Percentiles rank a stretch among this genome's conserved stretches.
phyloP scores from a whole-genome alignment of 73 alveolate species.

The Stentor roeselii region DNA sequence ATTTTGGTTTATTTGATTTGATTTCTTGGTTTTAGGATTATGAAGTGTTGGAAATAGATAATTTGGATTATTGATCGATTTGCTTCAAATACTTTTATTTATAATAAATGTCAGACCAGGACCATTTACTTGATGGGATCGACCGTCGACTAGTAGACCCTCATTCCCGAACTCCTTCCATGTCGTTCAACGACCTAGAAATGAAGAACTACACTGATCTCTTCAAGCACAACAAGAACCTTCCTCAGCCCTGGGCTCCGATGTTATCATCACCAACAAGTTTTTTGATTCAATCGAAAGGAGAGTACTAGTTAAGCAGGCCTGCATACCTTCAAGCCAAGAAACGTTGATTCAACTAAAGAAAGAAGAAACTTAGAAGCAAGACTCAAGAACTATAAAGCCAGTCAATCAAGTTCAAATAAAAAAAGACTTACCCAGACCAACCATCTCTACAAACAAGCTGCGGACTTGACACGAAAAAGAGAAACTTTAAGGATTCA shows the following conservation, averaged over 20 bases:
- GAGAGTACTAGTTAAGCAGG: conserved; percentile 22
- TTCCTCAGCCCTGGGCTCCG: not conserved
- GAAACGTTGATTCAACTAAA: not conserved
- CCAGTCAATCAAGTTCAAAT: not conserved
- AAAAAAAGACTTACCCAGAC: not conserved
- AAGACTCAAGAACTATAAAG: not conserved
- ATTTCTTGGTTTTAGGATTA: too few relatives aligned
- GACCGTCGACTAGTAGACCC: conserved; percentile 7
- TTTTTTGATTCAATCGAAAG: not conserved
- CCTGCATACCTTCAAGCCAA: not conserved
- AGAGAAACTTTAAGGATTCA: conserved; percentile 1
- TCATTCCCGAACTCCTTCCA: conserved; percentile 12
- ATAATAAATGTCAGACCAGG: conserved; percentile 5
- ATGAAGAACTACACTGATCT: not conserved
- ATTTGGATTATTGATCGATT: too few relatives aligned
- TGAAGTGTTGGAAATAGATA: too few relatives aligned
- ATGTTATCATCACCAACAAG: not conserved
- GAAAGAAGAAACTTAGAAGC: conserved; percentile 15
- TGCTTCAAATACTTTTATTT: too few relatives aligned
- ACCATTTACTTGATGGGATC: conserved; percentile 1
- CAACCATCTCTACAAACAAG: conserved; percentile 14
- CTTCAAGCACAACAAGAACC: not conserved
- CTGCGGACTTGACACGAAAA: not conserved
- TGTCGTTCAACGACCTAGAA: not conserved
- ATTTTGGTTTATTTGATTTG: too few relatives aligned